phyloP scores from a whole-genome alignment of 495 filamentous ascomycete species.

The Diplogelasinospora grovesii region DNA sequence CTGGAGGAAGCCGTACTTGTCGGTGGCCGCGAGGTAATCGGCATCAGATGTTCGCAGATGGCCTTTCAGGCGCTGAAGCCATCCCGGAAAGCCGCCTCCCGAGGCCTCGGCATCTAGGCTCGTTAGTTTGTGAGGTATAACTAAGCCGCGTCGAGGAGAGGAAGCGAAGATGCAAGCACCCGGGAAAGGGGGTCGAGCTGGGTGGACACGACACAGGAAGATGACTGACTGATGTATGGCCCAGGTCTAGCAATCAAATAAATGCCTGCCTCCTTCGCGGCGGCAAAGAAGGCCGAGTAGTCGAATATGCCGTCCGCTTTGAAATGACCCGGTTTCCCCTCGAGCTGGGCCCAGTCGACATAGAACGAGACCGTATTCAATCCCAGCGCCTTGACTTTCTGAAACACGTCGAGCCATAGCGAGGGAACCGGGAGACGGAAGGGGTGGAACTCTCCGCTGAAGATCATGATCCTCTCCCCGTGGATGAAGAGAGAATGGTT shows the following conservation, averaged over 20 bases:
- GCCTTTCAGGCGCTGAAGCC: constrained; percentile 54
- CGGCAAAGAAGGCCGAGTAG: constrained; percentile 64
- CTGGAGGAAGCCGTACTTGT: constrained; percentile 45
- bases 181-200: background rate
- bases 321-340: constrained; percentile 65
- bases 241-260: constrained; percentile 70
- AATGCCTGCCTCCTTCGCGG: constrained; percentile 60
- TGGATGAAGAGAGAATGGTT: constrained; percentile 65
- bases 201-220: background rate
- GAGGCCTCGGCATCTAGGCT: constrained; percentile 61
- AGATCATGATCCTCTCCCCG: constrained; percentile 65
- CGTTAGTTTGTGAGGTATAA: constrained; percentile 53
- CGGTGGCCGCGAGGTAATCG: constrained; percentile 58
- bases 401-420: constrained; percentile 68
- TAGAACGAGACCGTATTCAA: constrained; percentile 76
- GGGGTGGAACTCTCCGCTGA: constrained; percentile 68
- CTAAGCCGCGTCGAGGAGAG: no score
- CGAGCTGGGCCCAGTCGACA: constrained; percentile 70
- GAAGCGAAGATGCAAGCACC: background rate
- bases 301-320: constrained; percentile 62
- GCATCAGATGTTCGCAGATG: constrained; percentile 52
- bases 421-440: constrained; percentile 67
- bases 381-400: constrained; percentile 72
- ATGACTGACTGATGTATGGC: constrained; percentile 26
- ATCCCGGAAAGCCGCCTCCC: constrained; percentile 32